Evolutionary conservation across 2,329 filamentous ascomycete genomes (phyloP).

Genomic region (Sporothrix brunneoviolacea): DNA sequence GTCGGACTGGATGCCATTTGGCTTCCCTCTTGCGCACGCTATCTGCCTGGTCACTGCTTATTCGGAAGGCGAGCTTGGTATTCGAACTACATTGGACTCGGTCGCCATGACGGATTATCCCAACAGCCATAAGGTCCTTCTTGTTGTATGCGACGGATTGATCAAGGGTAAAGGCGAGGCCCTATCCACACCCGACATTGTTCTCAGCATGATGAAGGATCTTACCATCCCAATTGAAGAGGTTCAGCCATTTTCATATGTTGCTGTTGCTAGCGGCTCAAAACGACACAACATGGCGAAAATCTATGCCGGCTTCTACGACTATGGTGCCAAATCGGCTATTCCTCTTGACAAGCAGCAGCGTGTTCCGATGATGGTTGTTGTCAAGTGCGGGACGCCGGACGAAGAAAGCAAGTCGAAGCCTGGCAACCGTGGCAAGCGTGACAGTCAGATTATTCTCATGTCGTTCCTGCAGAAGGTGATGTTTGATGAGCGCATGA

Average conservation of each 20-base stretch:
- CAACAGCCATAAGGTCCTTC: constrained; percentile 96
- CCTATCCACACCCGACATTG: constrained; percentile 82
- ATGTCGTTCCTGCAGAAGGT: constrained; percentile 99
- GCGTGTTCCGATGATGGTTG: constrained; percentile 92
- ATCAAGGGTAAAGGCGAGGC: constrained; percentile 93
- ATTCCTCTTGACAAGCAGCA: constrained; percentile 86
- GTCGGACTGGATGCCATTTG: constrained; percentile 94
- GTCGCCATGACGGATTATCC: constrained; percentile 97
- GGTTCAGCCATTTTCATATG: constrained; percentile 87
- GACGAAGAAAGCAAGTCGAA: constrained; percentile 76
- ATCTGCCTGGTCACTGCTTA: constrained; percentile 96
- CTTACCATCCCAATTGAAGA: constrained; percentile 72
- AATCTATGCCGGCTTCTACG: constrained; percentile 95
- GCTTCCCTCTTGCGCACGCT: constrained; percentile 85
- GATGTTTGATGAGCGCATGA: constrained; percentile 99
- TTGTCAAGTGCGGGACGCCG: constrained; percentile 93
- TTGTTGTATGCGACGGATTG: constrained; percentile 94
- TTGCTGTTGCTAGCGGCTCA: constrained; percentile 88
- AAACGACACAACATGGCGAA: constrained; percentile 99
- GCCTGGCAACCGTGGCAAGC: constrained; percentile 95
- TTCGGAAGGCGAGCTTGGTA: constrained; percentile 87
- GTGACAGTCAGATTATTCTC: constrained; percentile 96
- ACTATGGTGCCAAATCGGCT: constrained; percentile 76
- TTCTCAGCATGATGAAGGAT: constrained; percentile 91
- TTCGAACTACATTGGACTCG: constrained; percentile 91